Conservation (phyloP, 1,284 basidiomycete genomes). For the Thelephora terrestris region DNA sequence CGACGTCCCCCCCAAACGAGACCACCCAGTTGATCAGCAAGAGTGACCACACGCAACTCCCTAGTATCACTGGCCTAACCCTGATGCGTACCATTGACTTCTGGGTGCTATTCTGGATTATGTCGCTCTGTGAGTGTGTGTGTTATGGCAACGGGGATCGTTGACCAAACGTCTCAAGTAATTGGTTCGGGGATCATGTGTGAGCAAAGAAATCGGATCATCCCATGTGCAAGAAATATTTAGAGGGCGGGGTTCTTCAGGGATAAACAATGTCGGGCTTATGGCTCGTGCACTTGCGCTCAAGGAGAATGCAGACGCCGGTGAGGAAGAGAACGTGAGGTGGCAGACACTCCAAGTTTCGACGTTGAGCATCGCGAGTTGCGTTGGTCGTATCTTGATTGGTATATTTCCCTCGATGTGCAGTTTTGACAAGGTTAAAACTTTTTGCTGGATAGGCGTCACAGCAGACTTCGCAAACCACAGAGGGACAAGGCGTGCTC, state of each 20-base stretch:
- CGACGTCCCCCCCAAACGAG: too few relatives aligned
- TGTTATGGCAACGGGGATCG: not conserved
- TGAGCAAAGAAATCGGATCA: conserved; percentile 53
- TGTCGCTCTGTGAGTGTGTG: conserved; percentile 56
- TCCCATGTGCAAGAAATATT: conserved; percentile 90
- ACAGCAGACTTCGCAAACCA: conserved; percentile 65
- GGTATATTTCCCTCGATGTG: conserved; percentile 32
- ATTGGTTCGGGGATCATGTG: not conserved
- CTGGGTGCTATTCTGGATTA: conserved; percentile 61
- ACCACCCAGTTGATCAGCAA: too few relatives aligned
- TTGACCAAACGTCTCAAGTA: not conserved
- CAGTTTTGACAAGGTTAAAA: not conserved
- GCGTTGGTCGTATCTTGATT: conserved; percentile 67
- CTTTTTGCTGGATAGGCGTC: conserved; percentile 32
- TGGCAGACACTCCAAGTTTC: conserved; percentile 87
- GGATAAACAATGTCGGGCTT: too few relatives aligned
- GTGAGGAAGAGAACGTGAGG: conserved; percentile 54
- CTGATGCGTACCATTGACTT: conserved; percentile 54
- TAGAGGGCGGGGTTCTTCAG: conserved; percentile 35
- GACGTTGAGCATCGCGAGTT: conserved; percentile 78
- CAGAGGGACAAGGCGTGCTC: not conserved
- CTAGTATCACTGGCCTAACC: conserved; percentile 38
- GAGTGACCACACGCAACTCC: conserved; percentile 6
- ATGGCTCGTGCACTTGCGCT: conserved; percentile 33
- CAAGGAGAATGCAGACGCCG: conserved; percentile 51